Conservation (phyloP, 2,329 filamentous ascomycete species). For the Diaporthe aspalathi region DNA sequence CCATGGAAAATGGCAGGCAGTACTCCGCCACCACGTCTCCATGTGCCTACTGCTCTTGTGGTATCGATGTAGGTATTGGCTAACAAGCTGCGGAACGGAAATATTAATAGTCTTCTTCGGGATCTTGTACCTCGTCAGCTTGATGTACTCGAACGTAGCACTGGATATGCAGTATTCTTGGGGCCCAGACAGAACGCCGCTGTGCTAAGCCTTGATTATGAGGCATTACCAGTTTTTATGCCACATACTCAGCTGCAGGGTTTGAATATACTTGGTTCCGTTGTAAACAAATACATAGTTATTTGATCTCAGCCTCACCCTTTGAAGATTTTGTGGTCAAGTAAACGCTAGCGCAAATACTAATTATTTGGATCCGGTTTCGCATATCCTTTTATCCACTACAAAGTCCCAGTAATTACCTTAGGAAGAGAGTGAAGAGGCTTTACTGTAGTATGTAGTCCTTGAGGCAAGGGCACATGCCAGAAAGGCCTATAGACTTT, state of each 20-base stretch:
- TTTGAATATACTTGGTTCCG: no score
- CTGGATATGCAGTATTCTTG: not conserved
- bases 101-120: not conserved
- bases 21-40: not conserved
- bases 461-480: no score
- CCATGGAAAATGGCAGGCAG: not conserved
- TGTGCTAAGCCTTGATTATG: not conserved
- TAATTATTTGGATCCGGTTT: no score
- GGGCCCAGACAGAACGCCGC: slow-evolving; percentile 23
- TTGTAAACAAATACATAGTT: no score
- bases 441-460: no score
- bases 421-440: no score
- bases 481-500: no score
- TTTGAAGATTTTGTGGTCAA: not conserved
- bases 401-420: no score
- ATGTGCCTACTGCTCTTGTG: not conserved
- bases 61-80: not conserved
- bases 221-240: not conserved
- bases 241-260: not conserved
- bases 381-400: no score
- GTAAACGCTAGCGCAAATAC: no score
- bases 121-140: not conserved
- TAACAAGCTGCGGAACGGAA: not conserved
- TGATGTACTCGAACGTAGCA: not conserved
- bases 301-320: slow-evolving; percentile 32